Base-by-base conservation (phyloP, 2,329 filamentous ascomycete species). In the Hypomyces rosellus region DNA sequence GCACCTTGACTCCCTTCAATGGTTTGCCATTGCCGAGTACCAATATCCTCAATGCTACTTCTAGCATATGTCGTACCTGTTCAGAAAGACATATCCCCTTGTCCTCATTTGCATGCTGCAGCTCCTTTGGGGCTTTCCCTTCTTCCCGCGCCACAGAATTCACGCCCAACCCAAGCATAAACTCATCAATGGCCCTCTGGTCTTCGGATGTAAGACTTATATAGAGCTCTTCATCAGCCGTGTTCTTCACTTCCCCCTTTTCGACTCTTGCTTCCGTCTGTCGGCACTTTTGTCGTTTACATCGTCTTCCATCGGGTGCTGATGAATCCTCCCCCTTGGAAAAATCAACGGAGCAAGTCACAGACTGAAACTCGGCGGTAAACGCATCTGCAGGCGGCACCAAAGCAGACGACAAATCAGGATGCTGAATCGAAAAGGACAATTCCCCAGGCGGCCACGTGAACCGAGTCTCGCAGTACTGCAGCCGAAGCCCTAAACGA, bases 391-490 rank as follows among this genome's bases (percentile, higher is more conserved):
- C 40, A 1, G 69, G 69, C 5, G 64, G 55, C 5, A 60, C 25
- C 20, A 69, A 46, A 14, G 61, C 54, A 3, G 69, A 70, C 0
- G 59, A 57, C 15, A 69, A 44, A 37, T 65, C 61, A 3, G 65
- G 61, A 46, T 73, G 69, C 45, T 71, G 64, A 7, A 73, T 59
- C 1, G 63, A 67, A 38, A 71, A 70, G 1, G 54, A 50, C 7
- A 67, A 44, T 11, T 55, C 48, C 9, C 57, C 58, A 3, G 58
- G 47, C 5, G 57, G 33, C 15, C 54, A 50, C 2, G 45, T n/a
- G 7, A 13, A 12, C 3, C 33, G 34, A 33, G 48, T 47, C 5
- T 45, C 43, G n/a, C 57, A 50, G n/a, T 54, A 49, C 14, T 60
- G 57, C 3, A 70, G 50, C 5, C 52, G 57, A 36, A 71, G 34